A percentile compares a stretch with the other conserved stretches of the same genome.
phyloP scores from a whole-genome alignment of 805 yeast genomes.

The Candida awuae region DNA sequence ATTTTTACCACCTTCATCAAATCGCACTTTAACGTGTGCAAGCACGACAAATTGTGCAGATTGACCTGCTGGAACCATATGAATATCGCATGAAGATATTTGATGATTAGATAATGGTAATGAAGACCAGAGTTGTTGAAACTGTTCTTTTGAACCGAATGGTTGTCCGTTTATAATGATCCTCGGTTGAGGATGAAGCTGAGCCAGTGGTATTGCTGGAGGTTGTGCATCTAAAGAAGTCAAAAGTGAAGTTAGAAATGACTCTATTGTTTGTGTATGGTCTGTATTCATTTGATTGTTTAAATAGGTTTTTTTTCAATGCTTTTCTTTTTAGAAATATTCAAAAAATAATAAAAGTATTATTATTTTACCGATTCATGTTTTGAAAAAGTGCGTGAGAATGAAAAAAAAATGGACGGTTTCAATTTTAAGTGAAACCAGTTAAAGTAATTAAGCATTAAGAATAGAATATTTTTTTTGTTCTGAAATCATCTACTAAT shows the following conservation, averaged over 20 bases:
- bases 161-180: conserved; percentile 55
- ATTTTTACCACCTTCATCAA: conserved; percentile 69
- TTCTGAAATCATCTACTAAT: too few species aligned
- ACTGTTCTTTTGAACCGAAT: conserved; percentile 40
- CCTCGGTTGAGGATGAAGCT: conserved; percentile 43
- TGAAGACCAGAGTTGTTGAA: conserved; percentile 51
- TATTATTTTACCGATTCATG: too few species aligned
- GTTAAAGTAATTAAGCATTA: too few species aligned
- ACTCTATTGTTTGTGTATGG: conserved; percentile 12
- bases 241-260: conserved; percentile 19
- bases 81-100: conserved; percentile 57
- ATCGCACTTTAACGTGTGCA: conserved; percentile 50
- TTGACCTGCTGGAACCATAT: conserved; percentile 37
- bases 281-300: conserved; percentile 1
- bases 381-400: too few species aligned
- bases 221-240: conserved; percentile 23
- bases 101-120: conserved; percentile 55
- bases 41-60: conserved; percentile 31
- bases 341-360: too few species aligned
- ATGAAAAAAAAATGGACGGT: too few species aligned
- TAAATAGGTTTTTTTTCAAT: too few species aligned
- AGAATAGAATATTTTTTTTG: too few species aligned
- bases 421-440: too few species aligned
- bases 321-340: too few species aligned
- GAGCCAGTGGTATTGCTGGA: conserved; percentile 30